Conservation (phyloP, 495 filamentous ascomycete genomes). For the Neurospora sp. region DNA sequence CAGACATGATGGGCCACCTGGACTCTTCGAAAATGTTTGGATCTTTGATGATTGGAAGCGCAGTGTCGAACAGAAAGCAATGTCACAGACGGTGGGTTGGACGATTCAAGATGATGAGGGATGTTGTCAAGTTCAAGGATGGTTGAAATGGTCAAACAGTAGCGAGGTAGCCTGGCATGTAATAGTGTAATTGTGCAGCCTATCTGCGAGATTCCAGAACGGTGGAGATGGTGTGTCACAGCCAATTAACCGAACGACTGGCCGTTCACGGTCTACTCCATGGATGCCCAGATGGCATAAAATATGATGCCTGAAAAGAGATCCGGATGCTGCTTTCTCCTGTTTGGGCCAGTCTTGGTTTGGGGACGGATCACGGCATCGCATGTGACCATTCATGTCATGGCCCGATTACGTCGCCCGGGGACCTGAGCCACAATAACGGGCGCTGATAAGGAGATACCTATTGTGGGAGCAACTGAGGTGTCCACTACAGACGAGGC, state of each 20-base stretch:
- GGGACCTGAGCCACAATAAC: background rate
- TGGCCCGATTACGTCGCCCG: slow-evolving; percentile 7
- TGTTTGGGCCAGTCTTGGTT: background rate
- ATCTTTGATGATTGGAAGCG: background rate
- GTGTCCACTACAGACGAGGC: background rate
- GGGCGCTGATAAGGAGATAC: background rate
- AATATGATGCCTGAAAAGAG: background rate
- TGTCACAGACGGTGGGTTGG: background rate
- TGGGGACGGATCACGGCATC: background rate
- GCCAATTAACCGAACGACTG: background rate
- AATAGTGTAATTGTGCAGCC: background rate
- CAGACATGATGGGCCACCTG: slow-evolving; percentile 24
- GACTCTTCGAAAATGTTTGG: background rate
- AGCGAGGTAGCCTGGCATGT: background rate
- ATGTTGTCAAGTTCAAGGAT: background rate
- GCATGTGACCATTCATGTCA: slow-evolving; percentile 1
- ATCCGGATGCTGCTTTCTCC: background rate
- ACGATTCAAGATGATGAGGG: background rate
- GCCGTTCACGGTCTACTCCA: background rate
- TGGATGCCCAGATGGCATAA: background rate
- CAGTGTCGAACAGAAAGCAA: background rate
- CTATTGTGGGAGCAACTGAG: background rate
- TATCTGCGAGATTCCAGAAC: background rate
- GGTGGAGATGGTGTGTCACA: background rate
- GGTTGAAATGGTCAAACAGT: background rate